Evolutionary conservation across 1,284 basidiomycete species (phyloP), one percentile per base, ranked within the genome.

Genomic region (Irpex sp.): DNA sequence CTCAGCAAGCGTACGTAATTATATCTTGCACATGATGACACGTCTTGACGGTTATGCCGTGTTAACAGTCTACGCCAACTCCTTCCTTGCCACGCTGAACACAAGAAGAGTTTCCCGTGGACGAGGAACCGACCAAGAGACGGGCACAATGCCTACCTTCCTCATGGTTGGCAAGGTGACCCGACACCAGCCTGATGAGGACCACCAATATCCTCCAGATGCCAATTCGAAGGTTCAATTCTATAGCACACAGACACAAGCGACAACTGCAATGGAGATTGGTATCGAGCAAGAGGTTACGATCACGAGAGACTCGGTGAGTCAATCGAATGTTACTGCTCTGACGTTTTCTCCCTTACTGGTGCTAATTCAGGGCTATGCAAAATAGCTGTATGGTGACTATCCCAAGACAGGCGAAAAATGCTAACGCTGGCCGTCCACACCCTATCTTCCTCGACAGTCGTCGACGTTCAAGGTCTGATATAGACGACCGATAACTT

Each of bases 61-160:
- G 52, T 57, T 56, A 59, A 3, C 61, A 88, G 87, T 88, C 35
- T 89, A 88, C 66, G 83, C 81, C 1, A 82, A 86, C 60, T 88
- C 87, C 4, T 86, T 85, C 69, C 75, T 88, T 67, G 84, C 86
- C 60, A 85, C 87, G 5, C 66, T 81, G 16, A 80, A 80, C 69
- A 79, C 79, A 16, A 73, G 80, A 54, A 70, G 75, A 57, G 74
- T 76, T 56, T 70, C 77, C 51, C 73, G 77, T n/a, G 79, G 78
- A 6, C 75, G 74, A 53, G 78, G 79, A 6, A 80, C 78, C 0
- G 79, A 81, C 52, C 73, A 66, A 47, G 73, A 74, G 52, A 68
- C 68, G 8, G 67, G 63, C 18, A 74, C 75, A 4, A 73, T 74
- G 57, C 77, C 76, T n/a, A 76, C 75, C 2, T 76, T 79, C 72